Base-by-base conservation (phyloP, 768 basidiomycete genomes). In the Lactifluus echinatus region DNA sequence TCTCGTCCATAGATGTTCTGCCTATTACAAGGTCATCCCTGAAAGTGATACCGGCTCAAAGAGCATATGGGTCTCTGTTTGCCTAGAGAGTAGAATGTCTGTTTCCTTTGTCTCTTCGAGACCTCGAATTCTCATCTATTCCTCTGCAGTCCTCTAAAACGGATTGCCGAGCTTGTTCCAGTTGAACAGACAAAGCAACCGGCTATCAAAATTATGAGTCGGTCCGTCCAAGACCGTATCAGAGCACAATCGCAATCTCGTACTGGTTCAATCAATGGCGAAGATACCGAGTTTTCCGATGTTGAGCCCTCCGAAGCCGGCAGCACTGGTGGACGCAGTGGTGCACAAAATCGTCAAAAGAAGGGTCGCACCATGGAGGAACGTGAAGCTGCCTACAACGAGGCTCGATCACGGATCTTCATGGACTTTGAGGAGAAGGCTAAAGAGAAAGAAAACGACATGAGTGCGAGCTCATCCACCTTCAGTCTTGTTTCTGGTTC, bases 131-230 rank as follows among this genome's bases (percentile, higher is more conserved):
- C 55, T 54, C 28, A 42, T 65, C 66, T 59, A 52, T 52, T 34
- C 58, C 53, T 58, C 54, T 61, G 12, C 63, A 93, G 90, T 62
- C 90, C 90, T 62, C 50, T 73, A 33, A 80, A 85, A 42, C 77
- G 85, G 53, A 75, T 93, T 52, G 77, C 77, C 57, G 90, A 91
- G 48, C 79, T 93, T 23, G 87, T 91, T 8, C 90, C 90, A 23
- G 75, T 81, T 4, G 89, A 90, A 66, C 75, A 80, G 17, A 71
- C 82, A 4, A 67, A 82, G 0, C 84, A 84, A 31, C 88, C 86
- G n/a, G 79, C 89, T 19, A 86, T 93, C 66, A 87, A 91, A 77
- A 93, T 93, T 65, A 93, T 93, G 89, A 82, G 84, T 43, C 79
- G 90, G 64, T 72, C 77, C 21, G 68, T 66, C 14, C 68, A 71